Evolutionary conservation across 2,329 filamentous ascomycete species (phyloP), one percentile per base, ranked within the genome.

Genomic region (Alternaria ethzedia): DNA sequence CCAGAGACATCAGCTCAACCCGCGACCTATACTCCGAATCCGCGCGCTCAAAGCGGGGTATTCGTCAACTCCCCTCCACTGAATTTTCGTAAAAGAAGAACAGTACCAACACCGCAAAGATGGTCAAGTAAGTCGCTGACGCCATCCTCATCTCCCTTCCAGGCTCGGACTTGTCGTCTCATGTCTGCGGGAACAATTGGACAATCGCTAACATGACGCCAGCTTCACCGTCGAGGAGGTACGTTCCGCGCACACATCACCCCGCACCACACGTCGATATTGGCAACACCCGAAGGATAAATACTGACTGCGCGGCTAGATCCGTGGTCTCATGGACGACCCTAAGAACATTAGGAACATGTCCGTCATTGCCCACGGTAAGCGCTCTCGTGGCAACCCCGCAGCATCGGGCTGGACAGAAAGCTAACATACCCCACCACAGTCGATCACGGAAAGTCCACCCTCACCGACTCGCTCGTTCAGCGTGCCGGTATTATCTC

Each of bases 401-500:
- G 63, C 68, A 61, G 59, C 52, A 50, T 56, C 43, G 59, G 43
- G 52, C 57, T 61, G 43, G 41, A 62, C 26, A 58, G 36, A 65
- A 64, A 44, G 68, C 75, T 78, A 70, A 79, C 68, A 51, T 64
- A 59, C 63, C 62, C 67, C 63, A 49, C 63, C 44, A 66, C 72
- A 89, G 89, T 99, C 90, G 96, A 99, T 86, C 96, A 99, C 90
- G 96, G 96, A 88, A 99, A 99, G 87, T 99, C 96, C 79, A 99
- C 96, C 83, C 90, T 99, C 80, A 97, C 95, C 90, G 96, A 99
- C 87, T 98, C 96, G 79, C 93, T 99, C 75, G 92, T 99, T 82
- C 94, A 97, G 87, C 96, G 96, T 87, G 95, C 95, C 81, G 96
- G 96, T 95, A 99, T 99, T 82, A 97, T 99, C 83, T 98, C 96